phyloP scores from a whole-genome alignment of 129 eudicot species.

The Daucus carota region DH1_v3.0 NC_030383.2:58998501-58999000 shows the following conservation, averaged over 20 bases:
- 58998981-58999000: too few relatives aligned
- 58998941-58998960: too few relatives aligned
- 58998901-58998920: too few relatives aligned
- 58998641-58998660: conserved; percentile 20
- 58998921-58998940: too few relatives aligned
- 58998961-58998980: too few relatives aligned
- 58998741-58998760: conserved; percentile 71
- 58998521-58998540: conserved; percentile 53
- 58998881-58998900: too few relatives aligned
- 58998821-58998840: background rate
- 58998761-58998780: conserved; percentile 43
- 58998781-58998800: conserved; percentile 36
- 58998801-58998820: conserved; percentile 57
- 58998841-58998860: background rate
- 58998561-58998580: conserved; percentile 65
- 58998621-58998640: conserved; percentile 35
- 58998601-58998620: conserved; percentile 49
- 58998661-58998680: conserved; percentile 20
- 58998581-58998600: conserved; percentile 55
- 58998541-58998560: conserved; percentile 36
- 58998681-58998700: conserved; percentile 54
- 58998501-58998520: conserved; percentile 42
- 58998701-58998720: conserved; percentile 30
- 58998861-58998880: background rate
- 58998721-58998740: conserved; percentile 18